Conservation (phyloP, 2,329 filamentous ascomycete genomes). For the Fusarium oxysporum region DNA sequence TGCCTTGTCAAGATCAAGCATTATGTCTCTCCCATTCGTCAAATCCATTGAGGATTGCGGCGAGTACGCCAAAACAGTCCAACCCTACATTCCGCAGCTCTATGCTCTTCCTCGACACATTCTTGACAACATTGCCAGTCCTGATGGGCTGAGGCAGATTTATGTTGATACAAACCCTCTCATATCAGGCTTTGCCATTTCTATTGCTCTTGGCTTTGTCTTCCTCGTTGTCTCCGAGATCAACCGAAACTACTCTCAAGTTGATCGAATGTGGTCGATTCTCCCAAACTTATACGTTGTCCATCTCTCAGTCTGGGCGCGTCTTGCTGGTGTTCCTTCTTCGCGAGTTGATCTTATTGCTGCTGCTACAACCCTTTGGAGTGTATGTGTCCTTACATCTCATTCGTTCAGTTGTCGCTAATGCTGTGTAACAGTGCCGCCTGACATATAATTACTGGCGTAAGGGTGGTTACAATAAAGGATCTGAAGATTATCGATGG, state of each 20-base stretch:
- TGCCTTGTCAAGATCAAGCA: slow-evolving; percentile 32
- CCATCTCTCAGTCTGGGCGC: slow-evolving; percentile 87
- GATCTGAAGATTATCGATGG: slow-evolving; percentile 97
- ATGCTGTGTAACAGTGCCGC: slow-evolving; percentile 66
- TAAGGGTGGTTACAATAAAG: slow-evolving; percentile 88
- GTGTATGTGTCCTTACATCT: slow-evolving; percentile 64
- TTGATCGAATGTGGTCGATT: slow-evolving; percentile 92
- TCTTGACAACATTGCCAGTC: slow-evolving; percentile 68
- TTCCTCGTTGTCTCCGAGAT: slow-evolving; percentile 83
- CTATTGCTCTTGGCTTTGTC: slow-evolving; percentile 75
- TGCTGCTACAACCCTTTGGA: slow-evolving; percentile 80
- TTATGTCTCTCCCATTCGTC: slow-evolving; percentile 79
- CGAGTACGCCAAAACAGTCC: slow-evolving; percentile 78
- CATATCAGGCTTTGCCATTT: slow-evolving; percentile 77
- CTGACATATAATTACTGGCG: slow-evolving; percentile 98
- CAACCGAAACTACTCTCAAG: slow-evolving; percentile 96
- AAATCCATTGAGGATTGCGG: slow-evolving; percentile 78
- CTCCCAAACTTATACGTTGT: slow-evolving; percentile 87
- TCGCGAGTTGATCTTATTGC: slow-evolving; percentile 78
- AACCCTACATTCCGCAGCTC: slow-evolving; percentile 79
- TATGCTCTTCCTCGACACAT: slow-evolving; percentile 75
- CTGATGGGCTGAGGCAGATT: slow-evolving; percentile 73
- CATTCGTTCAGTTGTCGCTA: neutral
- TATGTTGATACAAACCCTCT: slow-evolving; percentile 91
- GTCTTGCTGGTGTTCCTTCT: slow-evolving; percentile 76